Percentiles rank a stretch among this genome's conserved stretches.
phyloP scores from a whole-genome alignment of 2,329 filamentous ascomycete genomes.

The Fusarium sp. region DNA sequence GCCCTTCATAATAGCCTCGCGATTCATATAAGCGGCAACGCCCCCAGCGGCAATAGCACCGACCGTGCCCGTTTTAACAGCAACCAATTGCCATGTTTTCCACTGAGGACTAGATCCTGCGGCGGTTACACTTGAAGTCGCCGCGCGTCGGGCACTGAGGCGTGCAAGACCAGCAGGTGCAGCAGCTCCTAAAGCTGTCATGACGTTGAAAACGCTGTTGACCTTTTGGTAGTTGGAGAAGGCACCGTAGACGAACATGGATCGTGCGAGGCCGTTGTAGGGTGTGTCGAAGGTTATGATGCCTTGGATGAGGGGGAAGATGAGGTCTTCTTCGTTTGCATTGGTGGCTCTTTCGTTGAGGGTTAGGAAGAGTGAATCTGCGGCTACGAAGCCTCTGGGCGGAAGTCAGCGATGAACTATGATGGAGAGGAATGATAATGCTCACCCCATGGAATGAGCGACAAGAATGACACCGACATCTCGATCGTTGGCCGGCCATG shows the following conservation, averaged over 20 bases:
- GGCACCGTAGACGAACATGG: constrained; percentile 71
- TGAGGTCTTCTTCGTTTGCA: constrained; percentile 55
- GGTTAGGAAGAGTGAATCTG: constrained; percentile 81
- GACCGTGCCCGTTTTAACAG: constrained; percentile 84
- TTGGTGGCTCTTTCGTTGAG: constrained; percentile 70
- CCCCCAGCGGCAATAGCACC: constrained; percentile 85
- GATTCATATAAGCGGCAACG: constrained; percentile 83
- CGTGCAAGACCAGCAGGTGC: constrained; percentile 59
- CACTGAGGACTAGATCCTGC: constrained; percentile 54
- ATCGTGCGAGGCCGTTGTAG: constrained; percentile 74
- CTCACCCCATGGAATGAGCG: constrained; percentile 83
- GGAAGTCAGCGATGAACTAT: neutral
- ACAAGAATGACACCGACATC: constrained; percentile 83
- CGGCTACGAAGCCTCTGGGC: constrained; percentile 80
- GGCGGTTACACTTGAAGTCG: constrained; percentile 35
- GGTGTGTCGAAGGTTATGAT: constrained; percentile 89
- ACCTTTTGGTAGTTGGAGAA: constrained; percentile 71
- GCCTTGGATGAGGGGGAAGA: constrained; percentile 86
- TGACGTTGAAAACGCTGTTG: constrained; percentile 67
- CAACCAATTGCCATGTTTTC: constrained; percentile 72
- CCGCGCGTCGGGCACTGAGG: constrained; percentile 35
- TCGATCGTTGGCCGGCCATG: constrained; percentile 84
- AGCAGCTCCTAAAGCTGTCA: constrained; percentile 64
- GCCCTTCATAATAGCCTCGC: constrained; percentile 71
- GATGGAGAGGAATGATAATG: neutral